Conservation (phyloP, 1,284 basidiomycete genomes). For the Peniophora sp. region DNA sequence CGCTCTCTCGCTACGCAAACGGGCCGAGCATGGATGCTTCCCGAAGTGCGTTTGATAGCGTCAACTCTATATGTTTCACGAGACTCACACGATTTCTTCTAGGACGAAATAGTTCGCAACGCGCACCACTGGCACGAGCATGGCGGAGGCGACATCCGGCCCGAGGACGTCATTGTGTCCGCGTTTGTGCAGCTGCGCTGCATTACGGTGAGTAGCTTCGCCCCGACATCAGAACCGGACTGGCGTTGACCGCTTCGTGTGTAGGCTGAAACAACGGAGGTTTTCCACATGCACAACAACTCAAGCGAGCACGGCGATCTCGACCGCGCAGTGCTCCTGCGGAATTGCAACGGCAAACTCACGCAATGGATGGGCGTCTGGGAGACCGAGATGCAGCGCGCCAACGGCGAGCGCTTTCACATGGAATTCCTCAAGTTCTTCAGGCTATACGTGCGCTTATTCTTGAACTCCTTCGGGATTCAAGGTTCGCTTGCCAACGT, state of each 20-base stretch:
- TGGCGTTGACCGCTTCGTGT: slow-evolving; percentile 9
- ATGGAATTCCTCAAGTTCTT: slow-evolving; percentile 65
- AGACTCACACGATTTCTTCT: neutral
- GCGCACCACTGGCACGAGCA: slow-evolving; percentile 63
- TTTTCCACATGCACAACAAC: slow-evolving; percentile 48
- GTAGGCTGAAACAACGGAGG: slow-evolving; percentile 69
- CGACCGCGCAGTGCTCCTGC: slow-evolving; percentile 61
- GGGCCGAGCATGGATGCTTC: slow-evolving; percentile 77
- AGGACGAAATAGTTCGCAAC: slow-evolving; percentile 62
- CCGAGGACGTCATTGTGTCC: slow-evolving; percentile 71
- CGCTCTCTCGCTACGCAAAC: slow-evolving; percentile 77
- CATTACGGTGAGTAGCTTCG: slow-evolving; percentile 49
- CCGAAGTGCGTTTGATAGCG: slow-evolving; percentile 34
- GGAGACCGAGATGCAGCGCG: slow-evolving; percentile 62
- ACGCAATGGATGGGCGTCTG: slow-evolving; percentile 63
- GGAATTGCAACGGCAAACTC: slow-evolving; percentile 62
- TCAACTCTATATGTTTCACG: neutral
- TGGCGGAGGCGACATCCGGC: slow-evolving; percentile 44
- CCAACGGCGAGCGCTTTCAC: slow-evolving; percentile 62
- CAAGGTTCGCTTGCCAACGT: slow-evolving; percentile 40
- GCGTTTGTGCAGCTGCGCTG: slow-evolving; percentile 68
- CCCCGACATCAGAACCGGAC: slow-evolving; percentile 3
- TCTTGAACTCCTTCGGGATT: slow-evolving; percentile 75
- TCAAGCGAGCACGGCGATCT: slow-evolving; percentile 39
- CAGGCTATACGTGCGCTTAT: slow-evolving; percentile 66